phyloP scores from a whole-genome alignment of 257 asterid genomes.

The Apocynum venetum region DNA sequence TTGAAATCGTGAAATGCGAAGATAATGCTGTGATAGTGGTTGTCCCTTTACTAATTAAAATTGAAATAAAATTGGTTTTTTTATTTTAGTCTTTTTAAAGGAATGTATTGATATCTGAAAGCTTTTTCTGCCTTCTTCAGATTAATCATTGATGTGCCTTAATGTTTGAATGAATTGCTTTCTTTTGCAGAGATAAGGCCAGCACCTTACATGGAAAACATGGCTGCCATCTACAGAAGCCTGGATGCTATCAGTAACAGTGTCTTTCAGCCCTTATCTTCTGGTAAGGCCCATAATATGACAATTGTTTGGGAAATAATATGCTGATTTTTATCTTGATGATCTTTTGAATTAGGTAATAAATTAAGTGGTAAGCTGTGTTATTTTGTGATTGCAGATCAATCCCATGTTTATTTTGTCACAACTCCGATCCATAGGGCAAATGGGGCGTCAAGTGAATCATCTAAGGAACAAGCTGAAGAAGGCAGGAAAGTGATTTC shows the following conservation, averaged over 20 bases:
- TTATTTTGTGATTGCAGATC: constrained; percentile 8
- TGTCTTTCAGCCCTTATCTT: constrained; percentile 37
- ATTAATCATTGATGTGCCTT: neutral
- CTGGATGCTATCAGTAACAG: constrained; percentile 53
- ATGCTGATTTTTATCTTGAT: neutral
- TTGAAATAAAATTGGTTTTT: neutral
- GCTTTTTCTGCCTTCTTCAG: neutral
- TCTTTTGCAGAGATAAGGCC: constrained; percentile 54
- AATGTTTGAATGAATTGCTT: neutral
- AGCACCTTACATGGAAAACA: constrained; percentile 63
- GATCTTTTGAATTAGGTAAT: neutral
- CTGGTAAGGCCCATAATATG: constrained; percentile 37
- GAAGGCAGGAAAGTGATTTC: neutral
- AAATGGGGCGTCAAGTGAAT: constrained; percentile 17
- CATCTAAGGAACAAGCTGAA: constrained; percentile 12
- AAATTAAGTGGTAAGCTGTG: neutral
- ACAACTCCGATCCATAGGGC: constrained; percentile 9
- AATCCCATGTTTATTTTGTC: constrained; percentile 13
- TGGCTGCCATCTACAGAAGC: constrained; percentile 48
- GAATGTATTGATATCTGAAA: neutral
- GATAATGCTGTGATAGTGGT: neutral
- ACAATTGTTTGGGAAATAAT: neutral
- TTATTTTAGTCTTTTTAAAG: neutral
- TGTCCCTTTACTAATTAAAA: no score
- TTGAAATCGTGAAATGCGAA: neutral